phyloP scores from a whole-genome alignment of 139 green algal species.

The Desmodesmus armatus region DNA sequence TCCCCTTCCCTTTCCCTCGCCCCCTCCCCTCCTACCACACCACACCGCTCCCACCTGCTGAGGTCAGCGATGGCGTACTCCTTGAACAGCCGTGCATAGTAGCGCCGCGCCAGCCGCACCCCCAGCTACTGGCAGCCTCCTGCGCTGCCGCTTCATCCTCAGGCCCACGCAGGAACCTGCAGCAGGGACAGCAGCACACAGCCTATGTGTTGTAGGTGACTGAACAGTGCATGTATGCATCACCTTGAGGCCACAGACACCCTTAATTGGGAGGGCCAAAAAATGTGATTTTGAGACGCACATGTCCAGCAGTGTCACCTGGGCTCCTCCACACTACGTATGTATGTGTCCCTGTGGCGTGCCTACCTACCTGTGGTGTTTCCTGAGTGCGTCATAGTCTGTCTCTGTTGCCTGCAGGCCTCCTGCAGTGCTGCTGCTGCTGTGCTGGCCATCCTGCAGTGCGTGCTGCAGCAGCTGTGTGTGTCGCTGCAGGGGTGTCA shows the following conservation, averaged over 20 bases:
- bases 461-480: conserved; percentile 55
- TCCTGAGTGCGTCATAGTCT: conserved; percentile 66
- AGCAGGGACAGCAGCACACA: too few species aligned
- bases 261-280: too few species aligned
- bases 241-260: neutral
- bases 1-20: neutral
- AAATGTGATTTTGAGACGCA: too few species aligned
- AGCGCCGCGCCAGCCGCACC: conserved; percentile 76
- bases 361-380: conserved; percentile 66
- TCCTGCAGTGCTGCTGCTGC: neutral
- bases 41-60: conserved; percentile 58
- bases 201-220: conserved; percentile 26
- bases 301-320: too few species aligned
- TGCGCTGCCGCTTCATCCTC: conserved; percentile 68
- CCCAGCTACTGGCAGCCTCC: conserved; percentile 64
- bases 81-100: conserved; percentile 92
- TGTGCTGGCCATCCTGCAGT: neutral
- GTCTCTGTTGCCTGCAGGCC: conserved; percentile 35
- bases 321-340: neutral
- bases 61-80: conserved; percentile 95
- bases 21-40: neutral
- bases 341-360: neutral
- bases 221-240: neutral
- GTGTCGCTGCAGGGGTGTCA: conserved; percentile 76
- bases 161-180: conserved; percentile 72